Conservation (phyloP, 1,284 basidiomycete genomes). For the Meira miltonrushii region DNA sequence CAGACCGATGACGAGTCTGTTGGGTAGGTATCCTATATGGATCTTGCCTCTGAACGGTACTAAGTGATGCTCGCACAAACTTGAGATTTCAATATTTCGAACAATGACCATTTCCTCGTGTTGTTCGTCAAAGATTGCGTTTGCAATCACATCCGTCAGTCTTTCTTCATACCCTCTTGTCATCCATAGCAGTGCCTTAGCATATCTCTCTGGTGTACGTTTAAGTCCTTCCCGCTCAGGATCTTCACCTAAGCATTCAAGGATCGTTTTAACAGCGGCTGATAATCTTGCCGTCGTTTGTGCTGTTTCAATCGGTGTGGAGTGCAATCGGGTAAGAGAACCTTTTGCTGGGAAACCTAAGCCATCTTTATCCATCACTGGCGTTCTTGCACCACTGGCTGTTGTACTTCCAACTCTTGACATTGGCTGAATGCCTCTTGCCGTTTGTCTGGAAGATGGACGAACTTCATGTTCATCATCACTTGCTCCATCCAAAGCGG, state of each 20-base stretch:
- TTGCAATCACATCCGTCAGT: conserved; percentile 92
- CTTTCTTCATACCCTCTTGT: conserved; percentile 96
- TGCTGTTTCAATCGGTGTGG: conserved; percentile 34
- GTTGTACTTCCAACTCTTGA: conserved; percentile 15
- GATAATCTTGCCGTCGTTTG: conserved; percentile 62
- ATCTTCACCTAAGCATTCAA: conserved; percentile 98
- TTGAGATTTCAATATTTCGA: conserved; percentile 93
- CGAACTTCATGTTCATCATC: not conserved
- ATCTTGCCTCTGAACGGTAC: conserved; percentile 94
- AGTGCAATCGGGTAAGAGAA: conserved; percentile 40
- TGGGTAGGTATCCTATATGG: conserved; percentile 80
- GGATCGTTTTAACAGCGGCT: conserved; percentile 78
- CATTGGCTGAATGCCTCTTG: not conserved
- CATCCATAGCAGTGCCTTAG: conserved; percentile 98
- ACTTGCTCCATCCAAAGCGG: not conserved
- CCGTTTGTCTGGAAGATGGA: not conserved
- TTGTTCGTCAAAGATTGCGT: conserved; percentile 97
- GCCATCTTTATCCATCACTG: conserved; percentile 48
- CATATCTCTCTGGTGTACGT: conserved; percentile 90
- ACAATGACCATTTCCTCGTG: conserved; percentile 99
- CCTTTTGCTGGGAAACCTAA: conserved; percentile 50
- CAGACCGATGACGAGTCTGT: conserved; percentile 88
- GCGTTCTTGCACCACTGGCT: conserved; percentile 24
- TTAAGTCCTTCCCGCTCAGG: conserved; percentile 86
- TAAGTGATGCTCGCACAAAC: conserved; percentile 96